Conservation (phyloP, 2,329 filamentous ascomycete species). For the Claviceps africana region DNA sequence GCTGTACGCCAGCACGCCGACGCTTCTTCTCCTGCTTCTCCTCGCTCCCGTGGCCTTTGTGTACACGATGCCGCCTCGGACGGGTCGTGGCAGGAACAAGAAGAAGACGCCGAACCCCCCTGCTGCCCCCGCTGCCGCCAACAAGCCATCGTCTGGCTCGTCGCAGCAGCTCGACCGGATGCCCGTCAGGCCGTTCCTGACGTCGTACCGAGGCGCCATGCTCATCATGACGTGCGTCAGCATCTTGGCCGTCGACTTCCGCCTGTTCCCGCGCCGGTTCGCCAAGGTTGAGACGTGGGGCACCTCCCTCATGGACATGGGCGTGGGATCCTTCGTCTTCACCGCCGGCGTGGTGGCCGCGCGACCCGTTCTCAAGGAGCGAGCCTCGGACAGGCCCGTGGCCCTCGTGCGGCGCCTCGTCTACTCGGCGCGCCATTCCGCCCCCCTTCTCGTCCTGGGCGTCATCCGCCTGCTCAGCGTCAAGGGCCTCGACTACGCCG, state of each 20-base stretch:
- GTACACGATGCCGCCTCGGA: constrained; percentile 34
- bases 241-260: constrained; percentile 95
- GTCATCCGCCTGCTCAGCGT: constrained; percentile 72
- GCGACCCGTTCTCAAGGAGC: constrained; percentile 60
- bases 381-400: constrained; percentile 33
- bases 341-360: constrained; percentile 84
- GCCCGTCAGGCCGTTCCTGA: constrained; percentile 82
- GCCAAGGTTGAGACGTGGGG: constrained; percentile 99
- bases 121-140: not conserved
- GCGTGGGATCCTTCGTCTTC: constrained; percentile 95
- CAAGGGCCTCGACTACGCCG: constrained; percentile 89
- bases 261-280: constrained; percentile 81
- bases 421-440: constrained; percentile 59
- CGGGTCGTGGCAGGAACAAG: constrained; percentile 17
- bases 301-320: constrained; percentile 96
- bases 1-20: constrained; percentile 61
- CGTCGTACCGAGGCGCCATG: constrained; percentile 82
- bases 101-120: not conserved
- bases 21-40: constrained; percentile 62
- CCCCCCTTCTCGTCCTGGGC: constrained; percentile 71
- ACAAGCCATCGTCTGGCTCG: not conserved
- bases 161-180: constrained; percentile 29
- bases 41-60: constrained; percentile 55
- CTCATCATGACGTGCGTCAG: constrained; percentile 78
- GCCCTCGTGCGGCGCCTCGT: constrained; percentile 45